Conservation (phyloP, 2,329 filamentous ascomycete genomes). For the Fusarium lyarnte region DNA sequence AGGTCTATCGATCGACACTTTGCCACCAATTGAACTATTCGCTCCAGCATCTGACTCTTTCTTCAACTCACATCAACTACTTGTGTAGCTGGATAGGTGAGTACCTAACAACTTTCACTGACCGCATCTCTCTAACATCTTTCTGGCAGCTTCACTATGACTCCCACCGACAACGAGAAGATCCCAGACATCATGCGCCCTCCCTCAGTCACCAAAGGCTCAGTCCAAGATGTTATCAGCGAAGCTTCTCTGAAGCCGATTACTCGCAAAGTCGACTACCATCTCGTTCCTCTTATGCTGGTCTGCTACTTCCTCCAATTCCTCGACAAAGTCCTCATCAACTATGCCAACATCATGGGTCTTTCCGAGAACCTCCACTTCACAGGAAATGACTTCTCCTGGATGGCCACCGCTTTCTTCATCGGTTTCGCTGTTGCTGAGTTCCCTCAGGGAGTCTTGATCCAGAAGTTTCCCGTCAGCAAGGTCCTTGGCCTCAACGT, state of each 20-base stretch:
- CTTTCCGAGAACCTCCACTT: slow-evolving; percentile 1
- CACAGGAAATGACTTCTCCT: slow-evolving; percentile 6
- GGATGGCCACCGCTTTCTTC: slow-evolving; percentile 13
- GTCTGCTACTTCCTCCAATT: slow-evolving; percentile 12
- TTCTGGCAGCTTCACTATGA: neutral
- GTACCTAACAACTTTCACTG: neutral
- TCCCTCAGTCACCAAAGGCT: neutral
- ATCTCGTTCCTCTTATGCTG: slow-evolving; percentile 9
- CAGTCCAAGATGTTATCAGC: slow-evolving; percentile 1
- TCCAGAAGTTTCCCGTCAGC: neutral
- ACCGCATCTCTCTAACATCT: neutral
- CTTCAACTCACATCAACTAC: neutral
- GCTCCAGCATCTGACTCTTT: rapidly evolving
- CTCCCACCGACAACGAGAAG: neutral
- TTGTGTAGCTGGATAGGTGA: neutral
- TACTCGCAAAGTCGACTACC: slow-evolving; percentile 13
- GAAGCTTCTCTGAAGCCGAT: neutral
- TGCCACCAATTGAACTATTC: neutral
- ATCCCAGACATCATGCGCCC: neutral
- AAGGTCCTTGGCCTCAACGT: slow-evolving; percentile 4
- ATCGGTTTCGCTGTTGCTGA: slow-evolving; percentile 5
- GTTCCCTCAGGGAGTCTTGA: slow-evolving; percentile 2
- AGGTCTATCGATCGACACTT: neutral
- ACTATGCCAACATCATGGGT: slow-evolving; percentile 16
- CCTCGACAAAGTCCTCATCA: slow-evolving; percentile 10